A percentile compares a stretch with the other conserved stretches of the same genome.
phyloP scores from a whole-genome alignment of 495 filamentous ascomycete species.

The Aspergillus nidulans region DNA sequence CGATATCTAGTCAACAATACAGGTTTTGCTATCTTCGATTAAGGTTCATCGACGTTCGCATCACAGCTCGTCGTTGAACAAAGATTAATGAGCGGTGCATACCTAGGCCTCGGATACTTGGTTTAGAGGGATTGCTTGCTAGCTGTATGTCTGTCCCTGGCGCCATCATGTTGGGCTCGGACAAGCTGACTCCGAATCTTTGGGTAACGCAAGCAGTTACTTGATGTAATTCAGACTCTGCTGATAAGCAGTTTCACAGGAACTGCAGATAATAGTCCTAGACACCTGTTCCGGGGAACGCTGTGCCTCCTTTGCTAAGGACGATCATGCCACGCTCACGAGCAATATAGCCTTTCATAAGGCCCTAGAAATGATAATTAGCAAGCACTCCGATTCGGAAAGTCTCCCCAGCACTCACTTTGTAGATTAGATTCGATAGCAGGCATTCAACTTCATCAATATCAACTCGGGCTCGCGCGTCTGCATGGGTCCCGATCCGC shows the following conservation, averaged over 20 bases:
- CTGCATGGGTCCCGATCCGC: constrained; percentile 46
- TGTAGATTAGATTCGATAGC: constrained; percentile 93
- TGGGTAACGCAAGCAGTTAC: neutral
- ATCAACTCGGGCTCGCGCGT: constrained; percentile 63
- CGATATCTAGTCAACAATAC: neutral
- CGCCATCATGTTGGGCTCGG: neutral
- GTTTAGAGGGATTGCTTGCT: neutral
- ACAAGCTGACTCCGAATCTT: neutral
- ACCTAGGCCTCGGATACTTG: neutral
- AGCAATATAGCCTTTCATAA: constrained; percentile 97
- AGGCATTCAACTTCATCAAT: constrained; percentile 94
- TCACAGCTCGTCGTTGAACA: neutral
- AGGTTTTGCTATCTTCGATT: neutral
- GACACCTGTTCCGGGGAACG: constrained; percentile 93
- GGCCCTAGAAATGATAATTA: constrained; percentile 50
- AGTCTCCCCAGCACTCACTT: constrained; percentile 51
- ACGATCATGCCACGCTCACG: constrained; percentile 86
- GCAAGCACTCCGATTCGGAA: neutral
- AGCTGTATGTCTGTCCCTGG: neutral
- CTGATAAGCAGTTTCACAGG: neutral
- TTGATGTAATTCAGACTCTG: neutral
- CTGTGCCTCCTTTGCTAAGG: constrained; percentile 74
- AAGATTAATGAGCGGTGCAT: neutral
- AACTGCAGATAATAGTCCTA: constrained; percentile 30
- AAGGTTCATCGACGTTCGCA: neutral